Evolutionary conservation across 73 alveolate species (phyloP).

Genomic region (Durusdinium trenchii): DNA sequence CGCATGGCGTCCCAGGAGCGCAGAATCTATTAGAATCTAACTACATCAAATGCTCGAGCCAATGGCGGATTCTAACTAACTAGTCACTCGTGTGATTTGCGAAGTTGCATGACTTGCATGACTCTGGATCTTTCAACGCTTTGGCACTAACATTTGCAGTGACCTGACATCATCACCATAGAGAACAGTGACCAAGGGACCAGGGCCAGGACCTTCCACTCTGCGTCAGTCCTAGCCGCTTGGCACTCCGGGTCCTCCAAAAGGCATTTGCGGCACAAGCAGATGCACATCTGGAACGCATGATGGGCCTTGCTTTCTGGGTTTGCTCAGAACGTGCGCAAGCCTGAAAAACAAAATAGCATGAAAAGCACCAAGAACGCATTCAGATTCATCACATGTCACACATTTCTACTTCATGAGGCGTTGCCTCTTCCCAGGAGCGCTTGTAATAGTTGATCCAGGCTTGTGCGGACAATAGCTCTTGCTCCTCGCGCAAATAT

Average conservation of each 20-base stretch:
- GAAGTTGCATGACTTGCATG: too few species aligned
- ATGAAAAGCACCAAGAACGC: neutral
- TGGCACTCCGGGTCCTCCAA: conserved; percentile 73
- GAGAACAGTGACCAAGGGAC: too few species aligned
- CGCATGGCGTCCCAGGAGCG: too few species aligned
- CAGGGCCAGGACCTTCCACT: conserved; percentile 77
- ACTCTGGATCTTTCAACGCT: too few species aligned
- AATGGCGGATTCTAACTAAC: too few species aligned
- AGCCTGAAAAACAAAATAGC: neutral
- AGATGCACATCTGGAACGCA: neutral
- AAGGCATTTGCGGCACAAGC: neutral
- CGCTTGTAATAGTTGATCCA: conserved; percentile 94
- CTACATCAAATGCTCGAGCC: too few species aligned
- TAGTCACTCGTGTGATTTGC: too few species aligned
- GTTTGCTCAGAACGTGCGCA: conserved; percentile 67
- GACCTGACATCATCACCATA: too few species aligned
- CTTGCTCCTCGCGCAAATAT: conserved; percentile 40
- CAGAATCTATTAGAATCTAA: too few species aligned
- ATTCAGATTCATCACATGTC: neutral
- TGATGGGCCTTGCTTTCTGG: conserved; percentile 45
- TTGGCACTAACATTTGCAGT: too few species aligned
- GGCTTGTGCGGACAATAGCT: conserved; percentile 82
- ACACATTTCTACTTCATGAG: neutral
- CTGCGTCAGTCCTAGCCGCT: conserved; percentile 66
- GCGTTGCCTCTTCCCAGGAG: conserved; percentile 82